These are phyloP conservation scores for Penicillium flavigenum DNA, from an alignment of 495 filamentous ascomycete species.

Conservation along the genomic window DNA sequence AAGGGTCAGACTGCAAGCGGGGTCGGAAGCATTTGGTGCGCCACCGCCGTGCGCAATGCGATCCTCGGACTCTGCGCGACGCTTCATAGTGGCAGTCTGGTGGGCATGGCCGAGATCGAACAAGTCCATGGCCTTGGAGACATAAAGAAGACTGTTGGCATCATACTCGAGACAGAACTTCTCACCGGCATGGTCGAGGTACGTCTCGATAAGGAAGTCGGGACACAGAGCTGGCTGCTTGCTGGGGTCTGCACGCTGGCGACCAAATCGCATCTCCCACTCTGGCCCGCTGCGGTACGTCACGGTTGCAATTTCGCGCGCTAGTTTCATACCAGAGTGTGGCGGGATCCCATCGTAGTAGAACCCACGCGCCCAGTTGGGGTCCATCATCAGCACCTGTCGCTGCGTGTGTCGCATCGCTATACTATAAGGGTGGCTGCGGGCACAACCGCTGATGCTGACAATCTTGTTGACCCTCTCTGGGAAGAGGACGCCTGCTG, in stretches of 20 bases:
- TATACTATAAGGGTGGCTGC: slow-evolving; percentile 97
- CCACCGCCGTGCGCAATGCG: slow-evolving; percentile 46
- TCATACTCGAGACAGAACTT: slow-evolving; percentile 99
- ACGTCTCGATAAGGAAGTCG: slow-evolving; percentile 97
- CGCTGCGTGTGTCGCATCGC: slow-evolving; percentile 98
- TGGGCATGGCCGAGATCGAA: slow-evolving; percentile 83
- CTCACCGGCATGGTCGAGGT: slow-evolving; percentile 96
- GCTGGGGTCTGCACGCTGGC: slow-evolving; percentile 79
- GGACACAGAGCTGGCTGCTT: slow-evolving; percentile 90
- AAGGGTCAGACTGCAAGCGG: slow-evolving; percentile 76
- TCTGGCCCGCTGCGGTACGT: slow-evolving; percentile 96
- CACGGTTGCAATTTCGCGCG: slow-evolving; percentile 94
- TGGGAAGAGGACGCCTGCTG: slow-evolving; percentile 84
- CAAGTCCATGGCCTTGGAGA: slow-evolving; percentile 98
- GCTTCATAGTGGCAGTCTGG: slow-evolving; percentile 50
- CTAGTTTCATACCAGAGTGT: slow-evolving; percentile 96
- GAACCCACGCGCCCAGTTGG: slow-evolving; percentile 94
- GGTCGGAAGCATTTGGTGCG: slow-evolving; percentile 29
- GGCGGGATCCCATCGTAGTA: slow-evolving; percentile 90
- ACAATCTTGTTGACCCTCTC: slow-evolving; percentile 77
- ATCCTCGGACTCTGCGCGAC: slow-evolving; percentile 49
- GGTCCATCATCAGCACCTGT: slow-evolving; percentile 98
- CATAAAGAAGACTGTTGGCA: slow-evolving; percentile 92
- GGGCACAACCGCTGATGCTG: slow-evolving; percentile 89
- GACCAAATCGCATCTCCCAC: slow-evolving; percentile 94